These are phyloP conservation scores for Schoenoplectus tabernaemontani DNA, from an alignment of 202 grass and related monocot species.

Conservation along the genomic window DNA sequence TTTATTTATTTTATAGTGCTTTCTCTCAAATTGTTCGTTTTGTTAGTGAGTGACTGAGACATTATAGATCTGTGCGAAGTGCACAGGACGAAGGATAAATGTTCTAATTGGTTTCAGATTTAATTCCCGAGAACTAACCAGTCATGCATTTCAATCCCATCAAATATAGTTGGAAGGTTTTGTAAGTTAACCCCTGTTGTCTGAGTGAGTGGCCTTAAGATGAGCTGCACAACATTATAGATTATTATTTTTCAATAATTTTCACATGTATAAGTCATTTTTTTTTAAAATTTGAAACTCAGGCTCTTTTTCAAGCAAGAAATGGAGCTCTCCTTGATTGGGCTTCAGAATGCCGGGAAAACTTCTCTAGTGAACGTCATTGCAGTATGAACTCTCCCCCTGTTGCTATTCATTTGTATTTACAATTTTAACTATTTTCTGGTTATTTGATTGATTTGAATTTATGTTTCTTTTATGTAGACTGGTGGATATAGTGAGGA, in stretches of 20 bases:
- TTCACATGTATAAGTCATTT: neutral
- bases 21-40: neutral
- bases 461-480: conserved; percentile 28
- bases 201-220: neutral
- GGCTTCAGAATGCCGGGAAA: conserved; percentile 96
- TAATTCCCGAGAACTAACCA: neutral
- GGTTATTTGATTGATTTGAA: neutral
- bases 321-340: conserved; percentile 97
- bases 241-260: neutral
- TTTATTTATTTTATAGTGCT: neutral
- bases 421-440: neutral
- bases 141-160: neutral
- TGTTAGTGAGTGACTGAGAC: too few relatives aligned
- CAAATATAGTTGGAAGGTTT: neutral
- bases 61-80: neutral
- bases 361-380: conserved; percentile 91
- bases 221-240: neutral
- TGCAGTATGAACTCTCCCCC: conserved; percentile 50
- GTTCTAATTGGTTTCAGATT: neutral
- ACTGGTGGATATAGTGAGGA: conserved; percentile 96
- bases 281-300: neutral
- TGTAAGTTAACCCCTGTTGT: neutral
- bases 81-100: neutral
- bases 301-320: conserved; percentile 99
- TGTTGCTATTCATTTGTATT: neutral